Evolutionary conservation across 2,329 filamentous ascomycete genomes (phyloP), one percentile per base, ranked within the genome.

Genomic region (Paraphaeosphaeria sporulosa): DNA sequence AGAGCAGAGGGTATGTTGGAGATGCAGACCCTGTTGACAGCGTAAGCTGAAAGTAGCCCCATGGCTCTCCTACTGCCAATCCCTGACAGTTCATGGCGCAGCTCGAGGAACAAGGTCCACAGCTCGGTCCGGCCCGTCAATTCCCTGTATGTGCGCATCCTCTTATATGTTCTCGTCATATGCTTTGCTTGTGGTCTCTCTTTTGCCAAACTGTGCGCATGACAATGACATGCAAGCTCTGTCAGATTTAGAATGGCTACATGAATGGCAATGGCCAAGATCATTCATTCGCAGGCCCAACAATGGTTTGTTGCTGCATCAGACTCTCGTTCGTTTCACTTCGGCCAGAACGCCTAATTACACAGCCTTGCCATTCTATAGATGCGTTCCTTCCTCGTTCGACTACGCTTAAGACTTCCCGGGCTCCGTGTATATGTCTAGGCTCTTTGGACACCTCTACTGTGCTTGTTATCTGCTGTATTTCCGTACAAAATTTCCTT

Each of bases 21-120:
- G n/a, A 9, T 38, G 48, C 32, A 51, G 48, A 51, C 38, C 48
- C 48, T 36, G n/a, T 23, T 49, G 48, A 3, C 48, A 51, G 32
- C 48, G 32, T 51, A 21, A 38, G 32, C 25, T 47, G 44, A 27
- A 27, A 8, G 12, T 21, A 7, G 27, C 17, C 25, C 15, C 48
- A 51, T 32, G 48, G 32, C 30, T 36, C 48, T 38, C 32, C 21
- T 51, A 17, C 48, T 38, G 48, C 48, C 48, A 30, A 38, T 34
- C 27, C 46, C 3, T 27, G 25, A 49, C 25, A 9, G 25, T 51
- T 51, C 17, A 17, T 19, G 36, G 21, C 30, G 32, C 32, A 13
- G n/a, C 30, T 38, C 7, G 4, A n/a, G 15, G 48, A 19, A 38
- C 38, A 38, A 51, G 36, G 19, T 51, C 21, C 19, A 36, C 2